phyloP scores from a whole-genome alignment of 164 flowering plant genomes.

The Vitis labrusca region DNA sequence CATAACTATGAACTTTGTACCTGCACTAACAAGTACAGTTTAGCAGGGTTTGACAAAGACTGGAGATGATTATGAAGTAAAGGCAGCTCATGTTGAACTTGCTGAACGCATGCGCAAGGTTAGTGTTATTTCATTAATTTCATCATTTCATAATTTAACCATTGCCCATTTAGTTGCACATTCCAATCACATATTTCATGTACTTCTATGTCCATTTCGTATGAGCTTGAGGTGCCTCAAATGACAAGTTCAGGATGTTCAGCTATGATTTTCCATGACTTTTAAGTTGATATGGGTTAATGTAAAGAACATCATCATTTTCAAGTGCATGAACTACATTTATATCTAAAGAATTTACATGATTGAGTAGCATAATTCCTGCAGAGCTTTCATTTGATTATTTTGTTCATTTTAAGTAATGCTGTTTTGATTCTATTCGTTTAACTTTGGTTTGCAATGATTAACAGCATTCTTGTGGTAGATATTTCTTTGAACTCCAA shows the following conservation, averaged over 20 bases:
- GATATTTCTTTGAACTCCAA: no score
- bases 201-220: not conserved
- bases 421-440: no score
- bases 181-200: not conserved
- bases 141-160: not conserved
- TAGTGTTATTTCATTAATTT: conserved; percentile 8
- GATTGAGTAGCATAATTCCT: no score
- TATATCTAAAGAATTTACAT: no score
- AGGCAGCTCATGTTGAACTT: conserved; percentile 97
- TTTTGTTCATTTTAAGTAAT: no score
- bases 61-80: conserved; percentile 95
- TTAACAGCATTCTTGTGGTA: no score
- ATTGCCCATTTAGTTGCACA: not conserved
- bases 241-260: not conserved
- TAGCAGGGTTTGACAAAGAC: conserved; percentile 92
- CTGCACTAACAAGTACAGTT: conserved; percentile 2
- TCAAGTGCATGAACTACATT: no score
- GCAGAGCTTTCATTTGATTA: no score
- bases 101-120: conserved; percentile 99
- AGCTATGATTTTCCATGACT: not conserved
- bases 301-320: no score
- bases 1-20: not conserved
- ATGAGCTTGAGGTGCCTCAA: not conserved
- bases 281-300: no score
- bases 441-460: no score